A percentile compares a stretch with the other conserved stretches of the same genome.
These are phyloP conservation scores for Leccinum rimulosum DNA, from an alignment of 768 basidiomycete genomes.

Conservation along the genomic window DNA sequence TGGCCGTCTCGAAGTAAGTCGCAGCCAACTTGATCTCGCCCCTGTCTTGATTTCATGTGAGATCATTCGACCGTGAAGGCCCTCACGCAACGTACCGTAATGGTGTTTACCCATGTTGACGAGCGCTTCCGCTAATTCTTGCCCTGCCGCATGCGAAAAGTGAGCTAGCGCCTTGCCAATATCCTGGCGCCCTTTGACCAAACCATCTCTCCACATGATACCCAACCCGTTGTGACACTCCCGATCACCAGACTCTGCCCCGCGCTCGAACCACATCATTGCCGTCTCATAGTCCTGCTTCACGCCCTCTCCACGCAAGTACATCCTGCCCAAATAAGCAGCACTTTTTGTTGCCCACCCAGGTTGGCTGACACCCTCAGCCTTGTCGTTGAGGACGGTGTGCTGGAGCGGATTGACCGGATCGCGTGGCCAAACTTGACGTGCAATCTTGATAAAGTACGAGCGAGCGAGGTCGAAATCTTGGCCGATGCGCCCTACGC, in stretches of 20 bases:
- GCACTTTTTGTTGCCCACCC: conserved; percentile 77
- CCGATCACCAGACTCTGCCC: conserved; percentile 73
- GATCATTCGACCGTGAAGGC: neutral
- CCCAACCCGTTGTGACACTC: conserved; percentile 91
- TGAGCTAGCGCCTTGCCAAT: conserved; percentile 57
- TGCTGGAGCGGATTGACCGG: conserved; percentile 52
- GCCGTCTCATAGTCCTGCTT: conserved; percentile 71
- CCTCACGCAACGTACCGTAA: conserved; percentile 43
- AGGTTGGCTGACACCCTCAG: conserved; percentile 48
- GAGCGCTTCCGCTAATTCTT: conserved; percentile 90
- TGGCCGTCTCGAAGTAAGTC: conserved; percentile 78
- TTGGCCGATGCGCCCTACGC: conserved; percentile 84
- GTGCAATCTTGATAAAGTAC: conserved; percentile 84
- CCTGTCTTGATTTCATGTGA: conserved; percentile 44
- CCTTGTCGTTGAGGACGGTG: conserved; percentile 42
- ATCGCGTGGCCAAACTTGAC: conserved; percentile 87
- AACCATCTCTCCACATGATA: conserved; percentile 88
- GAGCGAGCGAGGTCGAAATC: conserved; percentile 73
- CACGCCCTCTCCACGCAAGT: conserved; percentile 88
- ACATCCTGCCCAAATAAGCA: conserved; percentile 91
- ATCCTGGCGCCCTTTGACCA: conserved; percentile 70
- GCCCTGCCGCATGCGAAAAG: conserved; percentile 78
- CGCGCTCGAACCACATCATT: conserved; percentile 94
- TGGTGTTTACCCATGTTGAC: conserved; percentile 86
- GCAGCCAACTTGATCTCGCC: conserved; percentile 67